These are phyloP conservation scores for Ogataea populi-albae DNA, from an alignment of 805 yeast species.

Conservation along the genomic window DNA sequence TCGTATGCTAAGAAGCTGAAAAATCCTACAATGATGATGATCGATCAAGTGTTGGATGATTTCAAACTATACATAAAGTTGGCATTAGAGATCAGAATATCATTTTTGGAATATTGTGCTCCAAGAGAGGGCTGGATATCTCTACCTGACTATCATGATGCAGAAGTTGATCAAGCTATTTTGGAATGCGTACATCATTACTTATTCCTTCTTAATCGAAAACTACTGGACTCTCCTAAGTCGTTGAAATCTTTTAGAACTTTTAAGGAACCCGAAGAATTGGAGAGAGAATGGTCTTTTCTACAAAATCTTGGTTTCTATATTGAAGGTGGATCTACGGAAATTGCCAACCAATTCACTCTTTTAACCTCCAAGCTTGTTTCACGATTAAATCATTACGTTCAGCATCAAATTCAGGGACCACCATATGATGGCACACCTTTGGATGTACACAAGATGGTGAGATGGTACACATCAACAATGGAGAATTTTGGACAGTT, in stretches of 20 bases:
- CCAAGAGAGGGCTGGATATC: conserved; percentile 67
- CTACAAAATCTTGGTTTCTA: conserved; percentile 73
- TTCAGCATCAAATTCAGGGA: conserved; percentile 67
- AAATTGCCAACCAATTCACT: conserved; percentile 76
- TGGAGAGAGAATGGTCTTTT: conserved; percentile 78
- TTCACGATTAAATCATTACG: conserved; percentile 64
- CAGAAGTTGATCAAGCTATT: conserved; percentile 59
- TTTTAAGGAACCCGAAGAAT: conserved; percentile 86
- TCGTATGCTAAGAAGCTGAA: conserved; percentile 72
- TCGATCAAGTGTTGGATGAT: conserved; percentile 89
- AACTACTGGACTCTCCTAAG: conserved; percentile 72
- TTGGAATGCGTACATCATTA: conserved; percentile 72
- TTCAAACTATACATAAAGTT: conserved; percentile 72
- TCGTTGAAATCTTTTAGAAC: conserved; percentile 66
- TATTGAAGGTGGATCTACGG: conserved; percentile 76
- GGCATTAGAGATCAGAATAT: conserved; percentile 70
- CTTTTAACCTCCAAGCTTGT: conserved; percentile 63
- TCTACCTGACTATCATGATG: conserved; percentile 60
- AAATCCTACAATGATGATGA: conserved; percentile 91
- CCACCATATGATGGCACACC: conserved; percentile 43
- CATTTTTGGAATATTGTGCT: conserved; percentile 56
- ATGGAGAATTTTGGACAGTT: conserved; percentile 71
- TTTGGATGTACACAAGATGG: conserved; percentile 39
- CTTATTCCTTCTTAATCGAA: conserved; percentile 67
- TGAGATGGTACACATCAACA: conserved; percentile 65